These are phyloP conservation scores for Calvatia gigantea DNA, from an alignment of 768 basidiomycete genomes.

Conservation along the genomic window DNA sequence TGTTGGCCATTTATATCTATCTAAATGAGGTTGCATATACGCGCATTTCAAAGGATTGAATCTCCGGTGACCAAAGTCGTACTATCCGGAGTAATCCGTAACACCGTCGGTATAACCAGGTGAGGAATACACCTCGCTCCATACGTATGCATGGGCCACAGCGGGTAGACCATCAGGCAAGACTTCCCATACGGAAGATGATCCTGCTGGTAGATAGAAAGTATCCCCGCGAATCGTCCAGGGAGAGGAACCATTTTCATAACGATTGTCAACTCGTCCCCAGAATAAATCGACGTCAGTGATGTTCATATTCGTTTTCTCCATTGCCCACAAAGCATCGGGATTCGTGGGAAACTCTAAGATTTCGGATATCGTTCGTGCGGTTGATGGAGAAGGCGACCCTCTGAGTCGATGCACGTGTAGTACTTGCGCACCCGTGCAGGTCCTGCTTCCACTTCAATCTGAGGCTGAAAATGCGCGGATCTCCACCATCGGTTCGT, in stretches of 20 bases:
- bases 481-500: constrained; percentile 21
- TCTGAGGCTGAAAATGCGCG: background rate
- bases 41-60: background rate
- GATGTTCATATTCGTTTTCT: background rate
- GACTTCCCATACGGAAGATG: background rate
- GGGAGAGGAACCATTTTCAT: background rate
- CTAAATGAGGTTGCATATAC: constrained; percentile 1
- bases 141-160: background rate
- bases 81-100: background rate
- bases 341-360: background rate
- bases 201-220: background rate
- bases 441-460: constrained; percentile 19
- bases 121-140: background rate
- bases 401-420: background rate
- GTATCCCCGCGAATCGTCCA: background rate
- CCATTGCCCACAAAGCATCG: background rate
- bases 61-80: background rate
- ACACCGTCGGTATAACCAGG: background rate
- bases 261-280: background rate
- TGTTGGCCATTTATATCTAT: constrained; percentile 3
- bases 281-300: background rate
- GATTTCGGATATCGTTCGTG: background rate
- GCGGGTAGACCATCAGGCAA: background rate
- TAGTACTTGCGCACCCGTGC: constrained; percentile 17
- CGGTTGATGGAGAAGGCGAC: background rate